Percentiles rank a stretch among this genome's conserved stretches.
These are phyloP conservation scores for Lagenidium sp. DNA, from an alignment of 352 stramenopile species.

Conservation along the genomic window DNA sequence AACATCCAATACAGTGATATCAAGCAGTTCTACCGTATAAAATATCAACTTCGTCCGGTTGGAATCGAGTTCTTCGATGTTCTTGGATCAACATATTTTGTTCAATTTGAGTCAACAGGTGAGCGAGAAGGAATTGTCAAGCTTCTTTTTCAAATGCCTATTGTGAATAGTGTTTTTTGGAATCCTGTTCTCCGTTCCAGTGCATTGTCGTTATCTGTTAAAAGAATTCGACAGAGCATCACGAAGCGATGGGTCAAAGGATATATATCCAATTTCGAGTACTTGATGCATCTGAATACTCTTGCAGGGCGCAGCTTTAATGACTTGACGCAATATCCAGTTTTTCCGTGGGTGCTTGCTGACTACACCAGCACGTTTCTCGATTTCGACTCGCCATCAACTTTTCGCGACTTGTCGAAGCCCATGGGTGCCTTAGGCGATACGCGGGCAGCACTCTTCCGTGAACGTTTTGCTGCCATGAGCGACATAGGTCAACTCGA, in stretches of 20 bases:
- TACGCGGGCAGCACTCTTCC: conserved; percentile 77
- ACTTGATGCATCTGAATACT: conserved; percentile 95
- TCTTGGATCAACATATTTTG: conserved; percentile 57
- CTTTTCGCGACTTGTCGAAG: conserved; percentile 90
- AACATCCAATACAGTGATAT: conserved; percentile 53
- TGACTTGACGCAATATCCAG: conserved; percentile 98
- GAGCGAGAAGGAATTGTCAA: conserved; percentile 66
- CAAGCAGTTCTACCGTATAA: conserved; percentile 72
- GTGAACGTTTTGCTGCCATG: conserved; percentile 74
- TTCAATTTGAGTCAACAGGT: conserved; percentile 43
- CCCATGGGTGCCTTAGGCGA: conserved; percentile 91
- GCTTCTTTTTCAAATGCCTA: conserved; percentile 66
- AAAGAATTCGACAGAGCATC: conserved; percentile 53
- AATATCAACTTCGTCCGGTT: conserved; percentile 68
- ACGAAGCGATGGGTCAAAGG: conserved; percentile 70
- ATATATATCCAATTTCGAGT: conserved; percentile 90
- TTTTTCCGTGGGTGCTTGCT: conserved; percentile 93
- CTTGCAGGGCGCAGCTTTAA: conserved; percentile 94
- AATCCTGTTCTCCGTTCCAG: conserved; percentile 53
- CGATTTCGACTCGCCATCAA: conserved; percentile 67
- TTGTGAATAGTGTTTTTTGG: conserved; percentile 80
- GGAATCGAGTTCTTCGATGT: conserved; percentile 73
- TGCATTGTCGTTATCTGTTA: conserved; percentile 48
- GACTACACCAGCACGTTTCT: conserved; percentile 86
- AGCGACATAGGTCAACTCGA: conserved; percentile 37